Evolutionary conservation across 805 yeast genomes (phyloP), one percentile per base, ranked within the genome.

Genomic region (Candida ficus): DNA sequence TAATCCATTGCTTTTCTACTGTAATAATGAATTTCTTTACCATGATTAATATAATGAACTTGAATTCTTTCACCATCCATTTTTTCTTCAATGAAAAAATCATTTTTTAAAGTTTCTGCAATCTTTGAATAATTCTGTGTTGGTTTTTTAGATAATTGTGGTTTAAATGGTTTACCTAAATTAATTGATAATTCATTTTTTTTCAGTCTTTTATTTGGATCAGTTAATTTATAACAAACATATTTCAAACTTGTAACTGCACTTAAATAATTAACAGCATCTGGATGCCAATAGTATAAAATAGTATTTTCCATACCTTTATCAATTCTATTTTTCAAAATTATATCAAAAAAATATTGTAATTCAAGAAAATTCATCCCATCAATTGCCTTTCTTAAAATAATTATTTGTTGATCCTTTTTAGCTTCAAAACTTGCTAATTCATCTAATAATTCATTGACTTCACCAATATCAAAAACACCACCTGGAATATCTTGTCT

Each of bases 41-140:
- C 80, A 43, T 56, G 56, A 8, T 75, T 62, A 26, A 44, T 43
- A 64, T 78, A 76, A 57, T 91, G 99, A 34, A 89, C 49, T 39
- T 86, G 80, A 51, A 87, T 78, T 49, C 99, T 64, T 59, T 91
- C 97, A 3, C 98, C 99, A 60, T 91, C 97, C 64, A 89, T 73
- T 57, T 91, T 91, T 57, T 91, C 97, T 54, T 91, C 98, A 9
- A 91, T 76, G 38, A 70, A 72, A 52, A 88, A 87, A 20, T 69
- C 64, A 46, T 60, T 20, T 34, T 58, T 18, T 54, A 84, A 64
- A 19, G 60, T 64, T 7, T 60, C 52, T n/a, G 79, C 74, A 17
- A 83, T 60, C 4, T 68, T 64, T 2, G 67, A 70, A 54, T 81
- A 78, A 13, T 73, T 63, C 4, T 66, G 61, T 23, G 66, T 64